These are phyloP conservation scores for Phytopythium ostracodes DNA, from an alignment of 352 stramenopile species.

Conservation along the genomic window DNA sequence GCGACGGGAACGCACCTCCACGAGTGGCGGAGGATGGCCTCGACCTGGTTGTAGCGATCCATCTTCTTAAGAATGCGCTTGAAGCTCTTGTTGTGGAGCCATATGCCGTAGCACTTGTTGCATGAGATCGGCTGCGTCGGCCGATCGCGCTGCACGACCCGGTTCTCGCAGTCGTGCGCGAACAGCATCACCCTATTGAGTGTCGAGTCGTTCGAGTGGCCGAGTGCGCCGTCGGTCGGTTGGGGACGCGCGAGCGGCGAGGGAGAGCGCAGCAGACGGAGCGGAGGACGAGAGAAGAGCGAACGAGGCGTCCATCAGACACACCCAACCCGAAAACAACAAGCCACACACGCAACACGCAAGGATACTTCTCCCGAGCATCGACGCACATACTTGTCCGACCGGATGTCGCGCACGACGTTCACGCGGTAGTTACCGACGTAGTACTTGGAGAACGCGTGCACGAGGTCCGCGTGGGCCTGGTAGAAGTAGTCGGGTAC, in stretches of 20 bases:
- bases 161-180: conserved; percentile 66
- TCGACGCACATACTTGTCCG: conserved; percentile 40
- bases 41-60: conserved; percentile 54
- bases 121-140: conserved; percentile 44
- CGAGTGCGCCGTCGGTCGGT: neutral
- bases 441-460: conserved; percentile 68
- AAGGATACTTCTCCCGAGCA: neutral
- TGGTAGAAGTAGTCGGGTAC: conserved; percentile 53
- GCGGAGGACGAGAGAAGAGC: neutral
- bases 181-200: conserved; percentile 50
- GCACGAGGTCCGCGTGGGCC: conserved; percentile 40
- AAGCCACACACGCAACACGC: neutral
- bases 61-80: conserved; percentile 68
- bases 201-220: neutral
- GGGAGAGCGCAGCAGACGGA: neutral
- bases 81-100: conserved; percentile 64
- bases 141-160: conserved; percentile 41
- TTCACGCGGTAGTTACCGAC: conserved; percentile 59
- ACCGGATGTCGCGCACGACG: conserved; percentile 57
- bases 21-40: conserved; percentile 50
- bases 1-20: conserved; percentile 35
- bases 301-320: conserved; percentile 5
- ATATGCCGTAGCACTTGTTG: conserved; percentile 48
- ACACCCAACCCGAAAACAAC: conserved; percentile 7
- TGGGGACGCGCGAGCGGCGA: neutral